Evolutionary conservation across 129 eudicot species (phyloP).

Genomic region (Scalesia atractyloides): DNA sequence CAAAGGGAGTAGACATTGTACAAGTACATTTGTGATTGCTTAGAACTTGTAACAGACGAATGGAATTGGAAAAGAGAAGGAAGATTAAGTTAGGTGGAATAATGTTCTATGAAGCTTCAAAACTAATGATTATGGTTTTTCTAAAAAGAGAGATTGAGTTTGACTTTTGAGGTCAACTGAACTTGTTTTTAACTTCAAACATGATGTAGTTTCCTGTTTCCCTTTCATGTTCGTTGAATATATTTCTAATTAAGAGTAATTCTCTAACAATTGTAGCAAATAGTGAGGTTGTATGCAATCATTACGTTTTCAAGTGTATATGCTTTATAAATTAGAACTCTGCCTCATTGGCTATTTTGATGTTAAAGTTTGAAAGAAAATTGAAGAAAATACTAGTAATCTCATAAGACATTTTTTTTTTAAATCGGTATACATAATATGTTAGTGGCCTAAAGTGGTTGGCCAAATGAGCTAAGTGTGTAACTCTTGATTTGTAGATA

Average conservation of each 20-base stretch:
- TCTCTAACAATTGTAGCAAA: background rate
- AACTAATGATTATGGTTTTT: background rate
- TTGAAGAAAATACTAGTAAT: no score
- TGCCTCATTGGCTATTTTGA: conserved; percentile 10
- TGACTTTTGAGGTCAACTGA: background rate
- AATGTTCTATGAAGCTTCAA: background rate
- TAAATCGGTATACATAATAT: background rate
- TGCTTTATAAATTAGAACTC: background rate
- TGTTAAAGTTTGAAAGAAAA: background rate
- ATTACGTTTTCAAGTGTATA: background rate
- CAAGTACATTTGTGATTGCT: conserved; percentile 4
- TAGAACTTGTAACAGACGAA: background rate
- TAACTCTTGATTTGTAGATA: conserved; percentile 5
- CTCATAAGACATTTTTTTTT: conserved; percentile 6
- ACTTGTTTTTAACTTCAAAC: conserved; percentile 19
- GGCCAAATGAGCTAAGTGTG: background rate
- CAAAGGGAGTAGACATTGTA: conserved; percentile 4
- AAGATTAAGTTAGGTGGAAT: background rate
- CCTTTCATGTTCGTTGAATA: no score
- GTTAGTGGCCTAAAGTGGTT: conserved; percentile 1
- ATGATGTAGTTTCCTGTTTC: background rate
- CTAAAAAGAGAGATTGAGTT: conserved; percentile 3
- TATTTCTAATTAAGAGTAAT: no score
- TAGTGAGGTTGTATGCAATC: background rate
- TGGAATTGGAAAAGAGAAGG: background rate